These are phyloP conservation scores for Chlamydomonas sp. DNA, from an alignment of 139 green algal genomes.

Conservation along the genomic window DNA sequence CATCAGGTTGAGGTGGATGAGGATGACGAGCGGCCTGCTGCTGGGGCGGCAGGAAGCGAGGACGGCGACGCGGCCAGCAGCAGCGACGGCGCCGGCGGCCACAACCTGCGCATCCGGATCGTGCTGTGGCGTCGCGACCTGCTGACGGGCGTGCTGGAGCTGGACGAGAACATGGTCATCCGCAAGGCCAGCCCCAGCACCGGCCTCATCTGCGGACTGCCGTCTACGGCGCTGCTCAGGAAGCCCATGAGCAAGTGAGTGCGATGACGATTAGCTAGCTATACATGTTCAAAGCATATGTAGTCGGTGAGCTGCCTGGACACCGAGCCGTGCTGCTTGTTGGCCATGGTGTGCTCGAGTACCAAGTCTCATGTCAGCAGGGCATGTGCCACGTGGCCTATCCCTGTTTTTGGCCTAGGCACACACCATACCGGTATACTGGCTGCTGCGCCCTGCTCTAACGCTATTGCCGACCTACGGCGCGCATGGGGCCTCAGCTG, in stretches of 20 bases:
- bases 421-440: too few relatives aligned
- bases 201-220: conserved; percentile 15
- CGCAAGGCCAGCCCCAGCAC: background rate
- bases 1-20: conserved; percentile 18
- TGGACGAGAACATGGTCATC: conserved; percentile 26
- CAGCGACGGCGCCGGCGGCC: background rate
- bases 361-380: too few relatives aligned
- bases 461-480: too few relatives aligned
- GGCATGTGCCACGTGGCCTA: too few relatives aligned
- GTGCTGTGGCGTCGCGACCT: conserved; percentile 40
- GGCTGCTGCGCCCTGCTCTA: too few relatives aligned
- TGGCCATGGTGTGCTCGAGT: too few relatives aligned
- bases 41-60: background rate
- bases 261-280: background rate
- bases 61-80: background rate
- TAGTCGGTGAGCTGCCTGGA: too few relatives aligned
- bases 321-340: too few relatives aligned
- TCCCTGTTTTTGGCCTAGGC: too few relatives aligned
- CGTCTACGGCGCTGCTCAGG: background rate
- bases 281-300: too few relatives aligned
- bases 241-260: conserved; percentile 31
- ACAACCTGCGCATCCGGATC: conserved; percentile 1
- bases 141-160: conserved; percentile 27
- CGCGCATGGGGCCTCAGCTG: too few relatives aligned
- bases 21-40: background rate